Evolutionary conservation across 2,329 filamentous ascomycete species (phyloP).

Genomic region (Ilyonectria robusta): DNA sequence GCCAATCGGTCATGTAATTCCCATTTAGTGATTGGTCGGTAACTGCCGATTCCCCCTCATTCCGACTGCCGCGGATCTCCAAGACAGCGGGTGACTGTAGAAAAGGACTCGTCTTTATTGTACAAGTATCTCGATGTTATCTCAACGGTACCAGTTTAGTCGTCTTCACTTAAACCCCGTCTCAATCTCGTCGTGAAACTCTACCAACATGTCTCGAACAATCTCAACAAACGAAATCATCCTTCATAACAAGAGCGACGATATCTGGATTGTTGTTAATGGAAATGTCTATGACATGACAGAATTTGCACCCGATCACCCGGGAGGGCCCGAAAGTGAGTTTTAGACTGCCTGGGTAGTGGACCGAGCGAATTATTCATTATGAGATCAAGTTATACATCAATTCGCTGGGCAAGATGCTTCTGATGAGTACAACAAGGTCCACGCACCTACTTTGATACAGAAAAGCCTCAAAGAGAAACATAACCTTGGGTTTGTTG

Average conservation of each 20-base stretch:
- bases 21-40: neutral
- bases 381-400: slow-evolving; percentile 39
- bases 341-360: neutral
- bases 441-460: slow-evolving; percentile 43
- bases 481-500: slow-evolving; percentile 1
- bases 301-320: slow-evolving; percentile 41
- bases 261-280: slow-evolving; percentile 79
- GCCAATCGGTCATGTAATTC: neutral
- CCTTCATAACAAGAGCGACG: slow-evolving; percentile 60
- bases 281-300: slow-evolving; percentile 72
- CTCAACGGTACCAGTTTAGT: neutral
- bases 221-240: slow-evolving; percentile 61
- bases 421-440: slow-evolving; percentile 40
- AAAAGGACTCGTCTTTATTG: neutral
- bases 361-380: neutral
- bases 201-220: slow-evolving; percentile 33
- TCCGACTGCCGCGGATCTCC: neutral
- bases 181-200: neutral
- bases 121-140: neutral
- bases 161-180: neutral
- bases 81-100: neutral
- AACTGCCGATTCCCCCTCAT: neutral
- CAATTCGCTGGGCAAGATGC: slow-evolving; percentile 46
- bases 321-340: slow-evolving; percentile 39
- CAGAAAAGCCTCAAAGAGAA: slow-evolving; percentile 30